Conservation (phyloP, 2,329 filamentous ascomycete genomes). For the Phyllosticta citriasiana region DNA sequence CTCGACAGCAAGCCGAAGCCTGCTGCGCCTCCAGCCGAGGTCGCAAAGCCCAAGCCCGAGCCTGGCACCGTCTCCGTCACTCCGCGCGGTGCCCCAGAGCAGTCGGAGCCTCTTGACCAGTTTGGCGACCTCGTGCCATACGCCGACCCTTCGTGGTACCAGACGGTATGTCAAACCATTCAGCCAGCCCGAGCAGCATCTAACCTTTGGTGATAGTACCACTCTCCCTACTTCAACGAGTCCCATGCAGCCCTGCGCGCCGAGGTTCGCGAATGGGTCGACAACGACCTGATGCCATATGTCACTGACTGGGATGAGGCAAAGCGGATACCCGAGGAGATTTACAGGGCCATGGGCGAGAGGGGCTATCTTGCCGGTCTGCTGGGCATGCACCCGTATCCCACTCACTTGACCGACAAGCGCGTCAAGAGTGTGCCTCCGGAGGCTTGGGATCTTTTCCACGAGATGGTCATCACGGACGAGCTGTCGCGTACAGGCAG, state of each 20-base stretch:
- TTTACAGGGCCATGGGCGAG: conserved; percentile 94
- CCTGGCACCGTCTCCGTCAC: conserved; percentile 40
- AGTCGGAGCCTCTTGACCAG: conserved; percentile 58
- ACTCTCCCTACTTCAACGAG: conserved; percentile 95
- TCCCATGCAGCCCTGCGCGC: conserved; percentile 81
- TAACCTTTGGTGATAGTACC: conserved; percentile 50
- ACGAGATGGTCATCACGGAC: conserved; percentile 91
- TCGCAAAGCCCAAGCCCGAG: conserved; percentile 50
- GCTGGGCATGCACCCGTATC: conserved; percentile 67
- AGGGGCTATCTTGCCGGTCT: conserved; percentile 89
- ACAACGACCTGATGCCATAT: conserved; percentile 77
- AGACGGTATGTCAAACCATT: conserved; percentile 53
- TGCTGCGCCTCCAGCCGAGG: conserved; percentile 30
- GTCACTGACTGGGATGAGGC: conserved; percentile 96
- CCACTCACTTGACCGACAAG: conserved; percentile 60
- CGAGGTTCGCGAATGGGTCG: conserved; percentile 88
- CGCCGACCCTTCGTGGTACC: conserved; percentile 89
- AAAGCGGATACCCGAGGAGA: conserved; percentile 73
- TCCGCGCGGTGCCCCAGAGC: conserved; percentile 35
- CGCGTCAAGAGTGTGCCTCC: conserved; percentile 66
- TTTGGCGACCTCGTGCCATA: conserved; percentile 86
- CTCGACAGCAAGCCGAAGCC: conserved; percentile 63
- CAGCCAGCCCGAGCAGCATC: background rate
- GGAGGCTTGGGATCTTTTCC: conserved; percentile 96
- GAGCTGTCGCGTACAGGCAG: conserved; percentile 83